A percentile compares a stretch with the other conserved stretches of the same genome.
Conservation (phyloP, 257 asterid species). For the Solanum chiquidenum region DNA sequence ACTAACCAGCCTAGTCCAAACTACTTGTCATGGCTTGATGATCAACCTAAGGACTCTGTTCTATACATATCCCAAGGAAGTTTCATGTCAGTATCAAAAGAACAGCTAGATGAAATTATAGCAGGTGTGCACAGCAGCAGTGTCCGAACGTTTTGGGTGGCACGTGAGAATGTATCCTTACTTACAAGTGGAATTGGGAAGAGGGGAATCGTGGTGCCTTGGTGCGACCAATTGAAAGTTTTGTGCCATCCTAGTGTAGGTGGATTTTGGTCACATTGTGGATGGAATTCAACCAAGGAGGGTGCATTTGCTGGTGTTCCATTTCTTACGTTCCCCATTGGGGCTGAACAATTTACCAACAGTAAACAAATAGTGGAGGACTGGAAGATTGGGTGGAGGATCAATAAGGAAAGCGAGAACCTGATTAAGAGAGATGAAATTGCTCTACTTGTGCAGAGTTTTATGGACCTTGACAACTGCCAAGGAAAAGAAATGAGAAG, state of each 20-base stretch:
- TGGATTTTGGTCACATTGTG: slow-evolving; percentile 77
- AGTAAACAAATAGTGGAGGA: slow-evolving; percentile 56
- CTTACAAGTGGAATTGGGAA: slow-evolving; percentile 23
- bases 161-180: slow-evolving; percentile 46
- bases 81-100: slow-evolving; percentile 42
- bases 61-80: slow-evolving; percentile 62
- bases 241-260: slow-evolving; percentile 44
- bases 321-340: slow-evolving; percentile 41
- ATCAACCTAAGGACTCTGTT: slow-evolving; percentile 50
- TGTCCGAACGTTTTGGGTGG: slow-evolving; percentile 54
- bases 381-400: slow-evolving; percentile 55
- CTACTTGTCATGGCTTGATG: slow-evolving; percentile 47
- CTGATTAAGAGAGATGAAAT: slow-evolving; percentile 25
- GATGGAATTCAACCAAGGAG: slow-evolving; percentile 63
- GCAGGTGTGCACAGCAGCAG: slow-evolving; percentile 44
- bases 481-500: slow-evolving; percentile 25
- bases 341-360: slow-evolving; percentile 36
- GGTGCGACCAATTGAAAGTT: slow-evolving; percentile 57
- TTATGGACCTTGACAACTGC: slow-evolving; percentile 35
- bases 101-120: slow-evolving; percentile 51
- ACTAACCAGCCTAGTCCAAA: neutral
- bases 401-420: slow-evolving; percentile 17
- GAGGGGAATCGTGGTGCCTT: slow-evolving; percentile 33
- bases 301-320: slow-evolving; percentile 46
- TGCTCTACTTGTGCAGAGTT: slow-evolving; percentile 20